These are phyloP conservation scores for Hyaloperonospora brassicae DNA, from an alignment of 352 stramenopile species.

Conservation along the genomic window DNA sequence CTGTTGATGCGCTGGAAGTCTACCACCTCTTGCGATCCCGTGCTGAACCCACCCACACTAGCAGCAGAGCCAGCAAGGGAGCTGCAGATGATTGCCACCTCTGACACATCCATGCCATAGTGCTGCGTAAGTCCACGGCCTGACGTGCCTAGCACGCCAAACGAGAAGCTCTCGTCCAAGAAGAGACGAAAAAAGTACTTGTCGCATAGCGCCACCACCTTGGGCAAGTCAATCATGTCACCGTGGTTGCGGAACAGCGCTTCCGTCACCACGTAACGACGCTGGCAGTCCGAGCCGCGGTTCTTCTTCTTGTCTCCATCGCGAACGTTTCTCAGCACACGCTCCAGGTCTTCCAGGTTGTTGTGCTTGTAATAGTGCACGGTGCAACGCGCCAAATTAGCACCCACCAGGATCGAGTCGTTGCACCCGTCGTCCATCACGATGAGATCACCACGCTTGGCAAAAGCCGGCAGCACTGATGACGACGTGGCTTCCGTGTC, in stretches of 20 bases:
- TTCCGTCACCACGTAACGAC: slow-evolving; percentile 96
- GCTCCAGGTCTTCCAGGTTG: slow-evolving; percentile 92
- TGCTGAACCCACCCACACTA: slow-evolving; percentile 94
- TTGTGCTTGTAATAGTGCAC: slow-evolving; percentile 97
- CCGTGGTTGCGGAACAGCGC: slow-evolving; percentile 97
- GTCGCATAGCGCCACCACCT: slow-evolving; percentile 89
- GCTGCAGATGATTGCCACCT: slow-evolving; percentile 93
- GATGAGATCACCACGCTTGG: slow-evolving; percentile 95
- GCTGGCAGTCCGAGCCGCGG: slow-evolving; percentile 76
- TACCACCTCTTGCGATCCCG: slow-evolving; percentile 93
- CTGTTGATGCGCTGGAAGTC: slow-evolving; percentile 97
- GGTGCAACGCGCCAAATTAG: slow-evolving; percentile 89
- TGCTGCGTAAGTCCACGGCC: slow-evolving; percentile 82
- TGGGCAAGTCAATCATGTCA: slow-evolving; percentile 90
- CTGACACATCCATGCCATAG: slow-evolving; percentile 57
- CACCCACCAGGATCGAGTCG: slow-evolving; percentile 91
- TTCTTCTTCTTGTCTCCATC: slow-evolving; percentile 86
- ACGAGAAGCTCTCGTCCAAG: slow-evolving; percentile 88
- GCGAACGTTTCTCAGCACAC: slow-evolving; percentile 84
- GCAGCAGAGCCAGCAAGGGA: slow-evolving; percentile 90
- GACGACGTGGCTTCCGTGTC: slow-evolving; percentile 92
- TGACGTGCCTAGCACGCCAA: slow-evolving; percentile 92
- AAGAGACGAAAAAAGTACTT: slow-evolving; percentile 85
- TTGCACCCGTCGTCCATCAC: slow-evolving; percentile 94
- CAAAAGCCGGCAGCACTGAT: slow-evolving; percentile 94